phyloP scores from a whole-genome alignment of 1,284 basidiomycete genomes.

The Trametes sp. region DNA sequence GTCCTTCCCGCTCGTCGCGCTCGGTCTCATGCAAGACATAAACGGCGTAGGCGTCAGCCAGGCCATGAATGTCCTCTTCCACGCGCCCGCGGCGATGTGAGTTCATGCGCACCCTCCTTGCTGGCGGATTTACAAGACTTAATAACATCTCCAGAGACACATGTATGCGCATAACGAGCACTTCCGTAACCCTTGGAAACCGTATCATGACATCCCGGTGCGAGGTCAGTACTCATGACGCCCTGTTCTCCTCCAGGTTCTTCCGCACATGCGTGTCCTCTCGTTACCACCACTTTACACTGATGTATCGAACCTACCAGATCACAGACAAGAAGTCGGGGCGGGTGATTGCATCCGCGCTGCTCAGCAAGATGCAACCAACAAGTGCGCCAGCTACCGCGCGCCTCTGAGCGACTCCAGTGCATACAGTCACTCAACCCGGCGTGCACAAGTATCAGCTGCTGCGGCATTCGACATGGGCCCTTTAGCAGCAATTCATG shows the following conservation, averaged over 20 bases:
- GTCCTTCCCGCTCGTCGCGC: constrained; percentile 67
- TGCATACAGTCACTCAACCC: not conserved
- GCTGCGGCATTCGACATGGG: too few relatives aligned
- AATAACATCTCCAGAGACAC: constrained; percentile 53
- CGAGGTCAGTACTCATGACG: constrained; percentile 63
- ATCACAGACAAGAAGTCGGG: constrained; percentile 63
- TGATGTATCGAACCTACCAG: constrained; percentile 41
- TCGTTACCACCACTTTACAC: not conserved
- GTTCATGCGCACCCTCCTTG: constrained; percentile 32
- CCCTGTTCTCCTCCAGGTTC: too few relatives aligned
- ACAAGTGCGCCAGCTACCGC: not conserved
- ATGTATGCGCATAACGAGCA: constrained; percentile 62
- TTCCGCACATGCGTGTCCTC: not conserved
- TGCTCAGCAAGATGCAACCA: constrained; percentile 76
- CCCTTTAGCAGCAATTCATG: too few relatives aligned
- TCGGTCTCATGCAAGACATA: constrained; percentile 62
- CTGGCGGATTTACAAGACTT: not conserved
- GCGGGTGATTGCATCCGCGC: constrained; percentile 64
- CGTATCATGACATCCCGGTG: constrained; percentile 74
- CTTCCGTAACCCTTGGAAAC: constrained; percentile 69
- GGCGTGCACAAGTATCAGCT: too few relatives aligned
- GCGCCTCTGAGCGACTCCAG: not conserved
- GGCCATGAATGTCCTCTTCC: constrained; percentile 70
- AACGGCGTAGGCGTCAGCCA: constrained; percentile 80
- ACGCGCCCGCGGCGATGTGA: constrained; percentile 68